Evolutionary conservation across 495 filamentous ascomycete species (phyloP).

Genomic region (Umbilicaria muhlenbergii): DNA sequence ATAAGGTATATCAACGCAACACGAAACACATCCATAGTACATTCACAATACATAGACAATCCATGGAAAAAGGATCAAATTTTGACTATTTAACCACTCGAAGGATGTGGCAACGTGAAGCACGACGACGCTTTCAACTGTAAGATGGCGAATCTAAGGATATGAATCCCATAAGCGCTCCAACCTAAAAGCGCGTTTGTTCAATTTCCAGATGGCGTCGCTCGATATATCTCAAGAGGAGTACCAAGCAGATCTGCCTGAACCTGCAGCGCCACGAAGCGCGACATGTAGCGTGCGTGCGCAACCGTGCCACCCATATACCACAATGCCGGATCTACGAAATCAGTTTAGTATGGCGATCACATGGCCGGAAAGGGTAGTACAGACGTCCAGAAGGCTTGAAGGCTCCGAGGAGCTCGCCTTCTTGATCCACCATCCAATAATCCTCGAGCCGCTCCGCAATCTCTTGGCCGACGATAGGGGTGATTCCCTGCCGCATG

Average conservation of each 20-base stretch:
- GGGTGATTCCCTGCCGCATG: slow-evolving; percentile 10
- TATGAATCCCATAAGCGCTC: too few relatives aligned
- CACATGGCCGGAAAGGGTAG: neutral
- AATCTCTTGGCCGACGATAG: slow-evolving; percentile 18
- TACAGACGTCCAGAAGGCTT: slow-evolving; percentile 20
- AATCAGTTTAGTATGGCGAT: neutral
- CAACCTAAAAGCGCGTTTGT: too few relatives aligned
- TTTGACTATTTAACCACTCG: too few relatives aligned
- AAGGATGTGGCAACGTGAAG: too few relatives aligned
- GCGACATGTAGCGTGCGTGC: slow-evolving; percentile 19
- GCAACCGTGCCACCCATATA: slow-evolving; percentile 22
- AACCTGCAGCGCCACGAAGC: slow-evolving; percentile 22
- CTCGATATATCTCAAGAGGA: too few relatives aligned
- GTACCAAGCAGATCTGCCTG: slow-evolving; percentile 11
- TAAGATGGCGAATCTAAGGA: too few relatives aligned
- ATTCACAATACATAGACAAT: too few relatives aligned
- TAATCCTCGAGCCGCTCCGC: slow-evolving; percentile 21
- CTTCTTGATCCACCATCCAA: slow-evolving; percentile 24
- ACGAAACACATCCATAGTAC: too few relatives aligned
- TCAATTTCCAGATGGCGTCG: too few relatives aligned
- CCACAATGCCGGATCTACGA: slow-evolving; percentile 21
- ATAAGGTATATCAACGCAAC: too few relatives aligned
- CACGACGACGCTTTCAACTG: too few relatives aligned
- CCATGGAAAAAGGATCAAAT: too few relatives aligned
- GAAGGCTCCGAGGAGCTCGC: slow-evolving; percentile 23